Conservation (phyloP, 257 asterid species). For the Salvia miltiorrhiza region DNA sequence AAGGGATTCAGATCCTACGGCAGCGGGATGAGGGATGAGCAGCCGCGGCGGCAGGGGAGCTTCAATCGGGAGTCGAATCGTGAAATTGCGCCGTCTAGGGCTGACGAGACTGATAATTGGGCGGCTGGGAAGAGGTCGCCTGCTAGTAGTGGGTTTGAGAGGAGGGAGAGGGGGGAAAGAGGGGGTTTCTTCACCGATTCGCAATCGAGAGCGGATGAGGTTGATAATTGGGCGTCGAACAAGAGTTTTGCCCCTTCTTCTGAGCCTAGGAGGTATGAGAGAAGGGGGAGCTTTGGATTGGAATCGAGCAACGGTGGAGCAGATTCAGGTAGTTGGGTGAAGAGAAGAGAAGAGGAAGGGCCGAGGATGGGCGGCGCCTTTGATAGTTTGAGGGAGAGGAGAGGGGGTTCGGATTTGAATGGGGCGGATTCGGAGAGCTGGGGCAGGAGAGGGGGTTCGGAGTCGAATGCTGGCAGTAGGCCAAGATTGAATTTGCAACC, state of each 20-base stretch:
- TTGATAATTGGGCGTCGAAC: constrained; percentile 77
- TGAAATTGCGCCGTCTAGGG: constrained; percentile 65
- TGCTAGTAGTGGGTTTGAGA: constrained; percentile 52
- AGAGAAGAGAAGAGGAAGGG: constrained; percentile 71
- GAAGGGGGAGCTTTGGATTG: constrained; percentile 64
- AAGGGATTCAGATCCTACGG: constrained; percentile 78
- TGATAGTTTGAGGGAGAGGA: constrained; percentile 75
- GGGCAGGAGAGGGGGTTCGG: constrained; percentile 72
- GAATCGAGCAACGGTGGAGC: constrained; percentile 58
- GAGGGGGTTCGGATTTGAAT: constrained; percentile 49
- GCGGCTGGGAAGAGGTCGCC: constrained; percentile 58
- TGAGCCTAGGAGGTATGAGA: constrained; percentile 57
- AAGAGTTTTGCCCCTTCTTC: constrained; percentile 67
- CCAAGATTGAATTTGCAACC: constrained; percentile 73
- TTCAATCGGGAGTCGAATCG: constrained; percentile 55
- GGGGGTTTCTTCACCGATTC: constrained; percentile 85
- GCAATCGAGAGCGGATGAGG: constrained; percentile 77
- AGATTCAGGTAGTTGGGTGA: constrained; percentile 68
- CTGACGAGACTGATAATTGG: constrained; percentile 91
- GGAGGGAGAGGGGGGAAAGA: constrained; percentile 79
- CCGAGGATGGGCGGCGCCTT: constrained; percentile 56
- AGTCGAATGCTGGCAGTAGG: constrained; percentile 46
- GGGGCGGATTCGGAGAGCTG: constrained; percentile 54
- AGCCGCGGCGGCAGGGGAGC: constrained; percentile 65
- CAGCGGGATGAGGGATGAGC: constrained; percentile 56